Evolutionary conservation across 805 yeast species (phyloP).

Genomic region (Candida michaelii): DNA sequence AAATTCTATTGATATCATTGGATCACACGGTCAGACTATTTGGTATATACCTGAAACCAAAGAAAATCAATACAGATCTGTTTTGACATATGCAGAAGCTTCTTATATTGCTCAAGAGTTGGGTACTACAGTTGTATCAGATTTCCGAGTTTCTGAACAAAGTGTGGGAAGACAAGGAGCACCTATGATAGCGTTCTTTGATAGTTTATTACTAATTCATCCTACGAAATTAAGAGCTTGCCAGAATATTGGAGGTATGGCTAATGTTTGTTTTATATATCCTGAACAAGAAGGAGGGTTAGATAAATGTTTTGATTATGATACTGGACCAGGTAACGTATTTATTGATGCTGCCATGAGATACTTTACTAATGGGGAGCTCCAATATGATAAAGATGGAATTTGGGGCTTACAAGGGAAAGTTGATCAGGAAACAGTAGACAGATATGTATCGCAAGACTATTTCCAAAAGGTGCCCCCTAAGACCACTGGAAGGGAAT

Average conservation of each 20-base stretch:
- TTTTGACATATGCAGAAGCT: conserved; percentile 22
- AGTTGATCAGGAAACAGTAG: conserved; percentile 20
- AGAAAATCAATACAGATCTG: conserved; percentile 16
- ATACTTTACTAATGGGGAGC: conserved; percentile 19
- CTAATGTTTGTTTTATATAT: conserved; percentile 22
- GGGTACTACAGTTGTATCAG: conserved; percentile 20
- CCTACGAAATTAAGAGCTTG: conserved; percentile 20
- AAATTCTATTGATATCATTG: conserved; percentile 19
- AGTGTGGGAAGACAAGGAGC: conserved; percentile 28
- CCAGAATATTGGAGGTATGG: conserved; percentile 28
- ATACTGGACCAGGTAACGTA: conserved; percentile 27
- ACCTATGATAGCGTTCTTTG: conserved; percentile 25
- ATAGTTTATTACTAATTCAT: conserved; percentile 20
- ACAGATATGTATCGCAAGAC: conserved; percentile 16
- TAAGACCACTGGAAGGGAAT: conserved; percentile 26
- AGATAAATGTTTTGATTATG: conserved; percentile 22
- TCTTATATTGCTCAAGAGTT: conserved; percentile 17
- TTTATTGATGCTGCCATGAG: conserved; percentile 27
- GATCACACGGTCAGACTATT: conserved; percentile 26
- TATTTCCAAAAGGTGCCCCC: conserved; percentile 21
- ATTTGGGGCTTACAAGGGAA: conserved; percentile 21
- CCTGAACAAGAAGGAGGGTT: conserved; percentile 22
- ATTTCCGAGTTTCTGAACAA: conserved; percentile 22
- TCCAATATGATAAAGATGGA: conserved; percentile 23
- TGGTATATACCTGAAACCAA: conserved; percentile 20